Evolutionary conservation across 2,329 filamentous ascomycete species (phyloP).

Genomic region (Drechslerella coelobrocha): DNA sequence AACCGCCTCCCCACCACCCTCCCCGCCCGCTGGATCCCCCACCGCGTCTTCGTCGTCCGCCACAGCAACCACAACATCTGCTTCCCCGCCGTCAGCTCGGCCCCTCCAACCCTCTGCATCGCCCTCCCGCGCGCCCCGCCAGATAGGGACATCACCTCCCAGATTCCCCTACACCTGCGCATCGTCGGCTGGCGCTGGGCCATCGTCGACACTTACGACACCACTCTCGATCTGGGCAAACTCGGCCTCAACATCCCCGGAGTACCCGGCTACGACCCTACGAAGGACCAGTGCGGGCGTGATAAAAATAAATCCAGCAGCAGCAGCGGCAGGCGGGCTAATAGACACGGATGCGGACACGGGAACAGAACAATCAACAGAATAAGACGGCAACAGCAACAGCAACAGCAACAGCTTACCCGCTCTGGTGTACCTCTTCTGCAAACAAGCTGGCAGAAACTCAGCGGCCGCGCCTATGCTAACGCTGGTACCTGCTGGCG

Average conservation of each 20-base stretch:
- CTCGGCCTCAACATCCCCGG: conserved; percentile 27
- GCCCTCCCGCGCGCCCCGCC: background rate
- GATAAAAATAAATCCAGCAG: background rate
- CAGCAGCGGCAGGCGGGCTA: too few relatives aligned
- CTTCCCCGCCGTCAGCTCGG: conserved; percentile 17
- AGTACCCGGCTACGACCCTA: conserved; percentile 21
- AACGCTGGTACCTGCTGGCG: too few relatives aligned
- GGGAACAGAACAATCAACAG: too few relatives aligned
- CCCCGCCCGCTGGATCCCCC: conserved; percentile 17
- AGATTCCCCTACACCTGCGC: background rate
- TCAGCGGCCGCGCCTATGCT: too few relatives aligned
- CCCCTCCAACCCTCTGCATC: background rate
- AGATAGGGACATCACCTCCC: background rate
- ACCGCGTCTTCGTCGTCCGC: conserved; percentile 25
- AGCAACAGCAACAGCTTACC: too few relatives aligned
- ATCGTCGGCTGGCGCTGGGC: conserved; percentile 30
- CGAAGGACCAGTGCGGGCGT: conserved; percentile 1
- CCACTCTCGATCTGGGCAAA: background rate
- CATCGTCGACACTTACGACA: conserved; percentile 7
- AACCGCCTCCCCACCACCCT: conserved; percentile 5
- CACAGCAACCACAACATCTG: background rate
- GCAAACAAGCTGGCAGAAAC: too few relatives aligned
- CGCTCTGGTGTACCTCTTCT: too few relatives aligned
- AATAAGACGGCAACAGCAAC: too few relatives aligned
- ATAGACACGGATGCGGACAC: too few relatives aligned